Evolutionary conservation across 1,284 basidiomycete species (phyloP).

Genomic region (Xanthoconium separans): DNA sequence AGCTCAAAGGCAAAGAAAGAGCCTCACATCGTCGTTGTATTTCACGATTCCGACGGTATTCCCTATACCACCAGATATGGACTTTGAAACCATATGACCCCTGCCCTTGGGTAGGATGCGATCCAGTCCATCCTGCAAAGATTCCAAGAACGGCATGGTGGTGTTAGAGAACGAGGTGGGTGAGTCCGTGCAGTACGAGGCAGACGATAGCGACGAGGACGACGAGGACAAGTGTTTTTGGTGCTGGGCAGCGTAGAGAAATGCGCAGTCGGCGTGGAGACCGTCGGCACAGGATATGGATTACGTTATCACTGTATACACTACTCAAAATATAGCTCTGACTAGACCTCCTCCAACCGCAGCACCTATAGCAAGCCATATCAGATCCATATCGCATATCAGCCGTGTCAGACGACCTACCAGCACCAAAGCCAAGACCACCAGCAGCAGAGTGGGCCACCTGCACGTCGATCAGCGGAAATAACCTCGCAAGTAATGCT

Average conservation of each 20-base stretch:
- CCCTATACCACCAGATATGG: conserved; percentile 52
- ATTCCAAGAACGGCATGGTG: conserved; percentile 25
- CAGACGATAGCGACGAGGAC: background rate
- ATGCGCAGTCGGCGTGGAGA: conserved; percentile 18
- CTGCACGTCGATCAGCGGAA: conserved; percentile 35
- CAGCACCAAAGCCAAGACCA: conserved; percentile 70
- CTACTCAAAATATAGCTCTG: conserved; percentile 43
- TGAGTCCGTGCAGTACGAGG: background rate
- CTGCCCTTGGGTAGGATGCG: conserved; percentile 27
- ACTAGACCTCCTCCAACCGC: conserved; percentile 45
- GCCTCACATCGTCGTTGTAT: conserved; percentile 68
- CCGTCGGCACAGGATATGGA: conserved; percentile 5
- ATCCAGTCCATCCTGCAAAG: conserved; percentile 31
- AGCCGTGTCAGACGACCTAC: conserved; percentile 26
- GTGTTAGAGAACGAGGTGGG: background rate
- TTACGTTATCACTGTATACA: conserved; percentile 19
- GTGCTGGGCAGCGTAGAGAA: conserved; percentile 12
- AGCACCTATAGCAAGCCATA: conserved; percentile 37
- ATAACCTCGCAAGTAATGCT: conserved; percentile 1
- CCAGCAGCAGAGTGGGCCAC: conserved; percentile 68
- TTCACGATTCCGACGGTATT: conserved; percentile 57
- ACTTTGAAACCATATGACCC: conserved; percentile 24
- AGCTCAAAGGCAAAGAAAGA: conserved; percentile 8
- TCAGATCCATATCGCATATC: background rate
- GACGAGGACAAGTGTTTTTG: conserved; percentile 7